Base-by-base conservation (phyloP, 106 monocot genomes). In the Platanthera zijinensis region DNA sequence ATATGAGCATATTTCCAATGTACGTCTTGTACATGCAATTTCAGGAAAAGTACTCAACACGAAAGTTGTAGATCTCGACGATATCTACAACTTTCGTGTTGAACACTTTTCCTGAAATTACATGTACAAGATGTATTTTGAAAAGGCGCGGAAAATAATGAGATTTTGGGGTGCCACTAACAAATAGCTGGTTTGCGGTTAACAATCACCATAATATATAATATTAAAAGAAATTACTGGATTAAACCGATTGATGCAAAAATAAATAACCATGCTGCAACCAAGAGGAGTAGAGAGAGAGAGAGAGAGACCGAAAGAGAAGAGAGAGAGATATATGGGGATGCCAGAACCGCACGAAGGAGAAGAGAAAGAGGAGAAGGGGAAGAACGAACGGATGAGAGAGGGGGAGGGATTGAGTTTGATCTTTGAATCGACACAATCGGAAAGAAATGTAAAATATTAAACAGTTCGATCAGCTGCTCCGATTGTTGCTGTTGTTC, bases 401-500 rank as follows among this genome's bases (percentile, higher is more conserved):
- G 14, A 46, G 13, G 53, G 69, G 57, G 57, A 25, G 50, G 53
- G 50, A 52, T 52, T 68, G 14, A n/a, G 32, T 32, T 52, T 78
- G 12, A 15, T 3, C 52, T 68, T 68, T 69, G 30, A n/a, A 66
- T 67, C 15, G 17, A 17, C 52, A 69, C 52, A 52, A 67, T 51
- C 69, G 50, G 66, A n/a, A 75, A 75, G 53, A 57, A 75, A 56
- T 52, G 74, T 75, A 56, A 50, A 57, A 17, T 13, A 75, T 75
- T 30, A 57, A 32, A 22, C 72, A 11, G 19, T 50, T 10, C 19
- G 12, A 28, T 56, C 28, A 8, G 75, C 11, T 75, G 75, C 52
- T 67, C 52, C 39, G 68, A 52, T 78, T 30, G 32, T n/a, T 25
- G 0, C 69, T 30, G 32, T n/a, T 25, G 0, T 25, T 25, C 25